Conservation (phyloP, 2,329 filamentous ascomycete genomes). For the Trichoderma asperellum region DNA sequence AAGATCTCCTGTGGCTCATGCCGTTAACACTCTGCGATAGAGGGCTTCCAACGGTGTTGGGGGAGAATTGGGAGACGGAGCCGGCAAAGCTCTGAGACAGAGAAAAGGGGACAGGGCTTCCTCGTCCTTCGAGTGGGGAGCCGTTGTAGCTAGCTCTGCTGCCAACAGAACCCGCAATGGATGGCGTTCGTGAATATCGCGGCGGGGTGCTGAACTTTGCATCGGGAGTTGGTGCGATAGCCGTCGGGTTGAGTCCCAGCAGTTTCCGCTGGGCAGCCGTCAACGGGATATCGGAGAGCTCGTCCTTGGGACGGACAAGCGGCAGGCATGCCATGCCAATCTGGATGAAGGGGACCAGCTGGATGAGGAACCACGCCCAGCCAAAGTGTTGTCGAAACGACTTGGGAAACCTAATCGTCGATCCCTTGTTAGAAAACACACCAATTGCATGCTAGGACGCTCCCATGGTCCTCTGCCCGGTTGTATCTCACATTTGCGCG, state of each 20-base stretch:
- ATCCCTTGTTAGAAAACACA: constrained; percentile 30
- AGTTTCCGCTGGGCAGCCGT: constrained; percentile 76
- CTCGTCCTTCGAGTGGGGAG: constrained; percentile 62
- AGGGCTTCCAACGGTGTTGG: constrained; percentile 50
- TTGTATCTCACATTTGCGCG: constrained; percentile 46
- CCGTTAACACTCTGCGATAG: constrained; percentile 66
- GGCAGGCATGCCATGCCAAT: constrained; percentile 72
- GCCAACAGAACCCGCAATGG: constrained; percentile 63
- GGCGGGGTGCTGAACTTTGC: constrained; percentile 80
- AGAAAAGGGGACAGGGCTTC: constrained; percentile 49
- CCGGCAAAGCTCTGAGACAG: constrained; percentile 39
- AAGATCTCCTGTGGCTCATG: constrained; percentile 55
- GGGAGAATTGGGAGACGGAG: constrained; percentile 53
- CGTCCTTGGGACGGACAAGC: constrained; percentile 71
- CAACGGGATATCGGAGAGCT: constrained; percentile 85
- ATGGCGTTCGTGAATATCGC: constrained; percentile 78
- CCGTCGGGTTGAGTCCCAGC: constrained; percentile 75
- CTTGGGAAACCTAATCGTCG: constrained; percentile 39
- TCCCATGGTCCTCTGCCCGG: background rate
- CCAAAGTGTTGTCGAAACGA: constrained; percentile 44
- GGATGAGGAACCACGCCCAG: constrained; percentile 53
- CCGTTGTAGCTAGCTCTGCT: constrained; percentile 60
- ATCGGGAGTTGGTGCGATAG: constrained; percentile 66
- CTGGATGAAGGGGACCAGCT: constrained; percentile 69
- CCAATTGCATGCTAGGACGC: constrained; percentile 13